Evolutionary conservation across 2,329 filamentous ascomycete species (phyloP).

Genomic region (Monilinia aucupariae): DNA sequence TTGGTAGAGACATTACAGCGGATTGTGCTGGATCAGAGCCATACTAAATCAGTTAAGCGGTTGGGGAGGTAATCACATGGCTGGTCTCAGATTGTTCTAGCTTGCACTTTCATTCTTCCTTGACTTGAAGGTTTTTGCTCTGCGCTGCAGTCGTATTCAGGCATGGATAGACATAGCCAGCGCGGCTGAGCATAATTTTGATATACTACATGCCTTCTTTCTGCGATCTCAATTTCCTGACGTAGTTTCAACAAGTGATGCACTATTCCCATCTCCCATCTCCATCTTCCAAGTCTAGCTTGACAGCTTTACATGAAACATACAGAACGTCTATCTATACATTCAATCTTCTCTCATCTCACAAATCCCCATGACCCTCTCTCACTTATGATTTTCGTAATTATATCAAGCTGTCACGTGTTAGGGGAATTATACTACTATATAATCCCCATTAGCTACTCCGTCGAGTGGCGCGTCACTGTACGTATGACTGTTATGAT

Average conservation of each 20-base stretch:
- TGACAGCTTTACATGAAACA: neutral
- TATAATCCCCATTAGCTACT: no score
- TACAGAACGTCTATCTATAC: no score
- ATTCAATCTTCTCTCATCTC: neutral
- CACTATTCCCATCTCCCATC: neutral
- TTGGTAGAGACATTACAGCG: neutral
- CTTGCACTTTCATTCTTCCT: neutral
- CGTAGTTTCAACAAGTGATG: neutral
- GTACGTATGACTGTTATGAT: no score
- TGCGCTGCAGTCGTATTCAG: neutral
- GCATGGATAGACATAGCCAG: conserved; percentile 7
- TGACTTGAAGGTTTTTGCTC: neutral
- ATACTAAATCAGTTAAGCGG: neutral
- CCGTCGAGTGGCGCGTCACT: no score
- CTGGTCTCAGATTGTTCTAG: conserved; percentile 1
- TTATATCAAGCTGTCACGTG: no score
- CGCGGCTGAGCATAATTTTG: conserved; percentile 1
- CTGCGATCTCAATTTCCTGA: neutral
- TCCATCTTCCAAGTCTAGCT: neutral
- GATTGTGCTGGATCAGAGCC: neutral
- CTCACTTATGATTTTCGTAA: conserved; percentile 8
- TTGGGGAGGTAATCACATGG: neutral
- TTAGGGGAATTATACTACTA: no score
- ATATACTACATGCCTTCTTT: neutral
- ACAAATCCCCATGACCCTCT: neutral